Evolutionary conservation across 2,329 filamentous ascomycete genomes (phyloP), one percentile per base, ranked within the genome.

Genomic region (Ascochyta clinopodiicola): DNA sequence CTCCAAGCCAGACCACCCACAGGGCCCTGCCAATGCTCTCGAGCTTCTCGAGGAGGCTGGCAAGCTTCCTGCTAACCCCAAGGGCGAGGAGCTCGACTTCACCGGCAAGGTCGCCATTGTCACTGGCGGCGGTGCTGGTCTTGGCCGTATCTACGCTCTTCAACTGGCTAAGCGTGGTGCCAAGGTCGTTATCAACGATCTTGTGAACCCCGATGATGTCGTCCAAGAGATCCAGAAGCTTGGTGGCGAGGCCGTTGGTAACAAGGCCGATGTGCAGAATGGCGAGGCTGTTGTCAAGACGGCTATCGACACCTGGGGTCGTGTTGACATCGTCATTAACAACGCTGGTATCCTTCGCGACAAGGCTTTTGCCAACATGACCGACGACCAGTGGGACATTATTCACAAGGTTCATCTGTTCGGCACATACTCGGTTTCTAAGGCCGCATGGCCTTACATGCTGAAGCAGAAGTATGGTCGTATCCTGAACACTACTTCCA

Each of bases 381-480:
- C 93, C 57, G 95, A 99, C 75, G 88, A 86, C 72, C 85, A 92
- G 71, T 99, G 95, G 93, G 88, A 97, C 70, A 86, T 91, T 52
- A 93, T 99, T 69, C 79, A 98, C 79, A 90, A 92, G 68, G 92
- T 98, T 51, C 95, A 99, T 78, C 85, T 96, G 40, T 86, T 91
- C 66, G 94, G 95, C 66, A 99, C 95, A 59, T 99, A 96, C 82
- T 96, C 96, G 82, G 87, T 94, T 63, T 94, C 92, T 74, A 97
- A 96, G 85, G 95, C 95, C 59, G 95, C 95, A 19, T 99, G 94
- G 92, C 95, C 95, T 45, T 90, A 96, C 78, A 91, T 99, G 83
- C 84, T 98, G 47, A 96, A 97, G 85, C 95, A 99, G 79, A 98
- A 97, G 84, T 99, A 97, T 72, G 95, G 95, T 65, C 92, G 95